These are phyloP conservation scores for Coemansia sp. DNA, from an alignment of 192 early-diverging fungal species.

Conservation along the genomic window DNA sequence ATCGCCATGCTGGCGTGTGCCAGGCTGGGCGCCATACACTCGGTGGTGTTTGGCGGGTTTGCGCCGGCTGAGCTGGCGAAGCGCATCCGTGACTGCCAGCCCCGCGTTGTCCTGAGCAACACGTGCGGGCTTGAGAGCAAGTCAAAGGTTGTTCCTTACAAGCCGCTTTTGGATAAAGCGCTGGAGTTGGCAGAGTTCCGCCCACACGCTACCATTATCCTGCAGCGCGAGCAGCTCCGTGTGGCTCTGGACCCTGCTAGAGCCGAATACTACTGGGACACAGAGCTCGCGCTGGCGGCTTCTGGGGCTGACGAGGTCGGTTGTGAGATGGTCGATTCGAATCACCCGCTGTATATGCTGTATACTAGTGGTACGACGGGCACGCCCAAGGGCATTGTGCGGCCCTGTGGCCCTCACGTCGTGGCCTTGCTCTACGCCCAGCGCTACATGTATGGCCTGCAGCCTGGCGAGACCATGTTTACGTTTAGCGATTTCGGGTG, in stretches of 20 bases:
- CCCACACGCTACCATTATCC: slow-evolving; percentile 57
- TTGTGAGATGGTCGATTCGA: slow-evolving; percentile 60
- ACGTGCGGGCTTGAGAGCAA: slow-evolving; percentile 80
- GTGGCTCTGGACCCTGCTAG: slow-evolving; percentile 48
- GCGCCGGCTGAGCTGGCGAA: slow-evolving; percentile 77
- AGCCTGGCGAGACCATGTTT: slow-evolving; percentile 76
- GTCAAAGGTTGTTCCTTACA: slow-evolving; percentile 66
- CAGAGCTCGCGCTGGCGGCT: slow-evolving; percentile 52
- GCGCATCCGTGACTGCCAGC: slow-evolving; percentile 77
- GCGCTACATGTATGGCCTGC: slow-evolving; percentile 68
- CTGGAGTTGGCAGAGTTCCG: slow-evolving; percentile 54
- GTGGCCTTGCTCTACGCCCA: slow-evolving; percentile 69
- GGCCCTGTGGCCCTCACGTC: slow-evolving; percentile 65
- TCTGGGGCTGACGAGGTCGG: slow-evolving; percentile 38
- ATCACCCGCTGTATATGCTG: slow-evolving; percentile 79
- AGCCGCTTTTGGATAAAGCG: slow-evolving; percentile 75
- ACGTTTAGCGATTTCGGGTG: slow-evolving; percentile 84
- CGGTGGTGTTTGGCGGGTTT: slow-evolving; percentile 82
- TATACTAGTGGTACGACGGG: slow-evolving; percentile 79
- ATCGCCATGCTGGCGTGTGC: slow-evolving; percentile 85
- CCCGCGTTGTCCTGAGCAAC: slow-evolving; percentile 71
- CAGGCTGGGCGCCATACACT: slow-evolving; percentile 78
- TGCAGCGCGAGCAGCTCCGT: slow-evolving; percentile 63
- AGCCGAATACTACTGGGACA: slow-evolving; percentile 56
- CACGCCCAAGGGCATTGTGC: slow-evolving; percentile 68